A percentile compares a stretch with the other conserved stretches of the same genome.
These are phyloP conservation scores for Mycena olivaceomarginata DNA, from an alignment of 768 basidiomycete species.

Conservation along the genomic window DNA sequence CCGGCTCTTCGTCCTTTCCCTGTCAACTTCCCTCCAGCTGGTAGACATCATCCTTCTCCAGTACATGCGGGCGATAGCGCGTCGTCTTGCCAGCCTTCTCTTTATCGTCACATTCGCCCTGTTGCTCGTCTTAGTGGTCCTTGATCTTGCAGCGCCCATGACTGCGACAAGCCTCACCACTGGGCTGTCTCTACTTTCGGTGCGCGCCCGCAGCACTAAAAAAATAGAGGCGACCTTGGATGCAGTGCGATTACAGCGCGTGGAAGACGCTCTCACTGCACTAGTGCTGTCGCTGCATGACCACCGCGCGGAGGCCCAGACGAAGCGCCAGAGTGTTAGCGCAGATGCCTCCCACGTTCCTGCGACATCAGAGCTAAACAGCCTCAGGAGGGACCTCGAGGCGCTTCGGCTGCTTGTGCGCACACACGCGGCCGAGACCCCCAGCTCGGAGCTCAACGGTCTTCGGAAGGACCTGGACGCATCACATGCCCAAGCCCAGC, in stretches of 20 bases:
- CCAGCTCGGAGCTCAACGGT: no score
- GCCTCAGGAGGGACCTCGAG: no score
- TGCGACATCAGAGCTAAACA: no score
- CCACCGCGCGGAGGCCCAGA: neutral
- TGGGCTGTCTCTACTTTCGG: constrained; percentile 62
- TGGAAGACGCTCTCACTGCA: neutral
- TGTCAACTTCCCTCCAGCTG: neutral
- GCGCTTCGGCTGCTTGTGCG: no score
- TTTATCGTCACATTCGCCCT: neutral
- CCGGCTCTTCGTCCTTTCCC: neutral
- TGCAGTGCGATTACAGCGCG: neutral
- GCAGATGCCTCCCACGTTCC: no score
- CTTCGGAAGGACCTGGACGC: no score
- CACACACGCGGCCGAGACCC: no score
- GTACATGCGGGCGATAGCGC: neutral
- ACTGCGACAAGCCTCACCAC: neutral
- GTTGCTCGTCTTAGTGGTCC: neutral
- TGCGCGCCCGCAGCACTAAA: constrained; percentile 67
- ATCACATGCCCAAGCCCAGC: neutral
- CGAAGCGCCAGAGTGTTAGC: no score
- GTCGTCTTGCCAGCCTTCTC: neutral
- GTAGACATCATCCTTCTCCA: neutral
- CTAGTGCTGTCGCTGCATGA: neutral
- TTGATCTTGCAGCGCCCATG: neutral
- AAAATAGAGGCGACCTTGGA: constrained; percentile 52